Conservation (phyloP, 148 eudicot genomes). For the Dianthus caryophyllus region DNA sequence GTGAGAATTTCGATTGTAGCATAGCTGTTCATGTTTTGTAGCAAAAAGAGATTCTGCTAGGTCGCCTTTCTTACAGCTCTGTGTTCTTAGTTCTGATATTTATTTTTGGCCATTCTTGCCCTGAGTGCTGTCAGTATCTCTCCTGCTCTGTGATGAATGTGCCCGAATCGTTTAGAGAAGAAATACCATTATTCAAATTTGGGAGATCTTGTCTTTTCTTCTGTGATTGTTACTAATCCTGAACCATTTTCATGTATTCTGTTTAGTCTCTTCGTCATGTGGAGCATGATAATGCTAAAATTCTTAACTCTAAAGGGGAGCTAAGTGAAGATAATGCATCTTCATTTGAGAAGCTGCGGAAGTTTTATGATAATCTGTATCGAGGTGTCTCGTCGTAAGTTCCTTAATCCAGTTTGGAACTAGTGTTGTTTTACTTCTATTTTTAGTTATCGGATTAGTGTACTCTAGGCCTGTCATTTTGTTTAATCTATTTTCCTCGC, state of each 20-base stretch:
- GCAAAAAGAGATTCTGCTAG: background rate
- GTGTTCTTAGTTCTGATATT: background rate
- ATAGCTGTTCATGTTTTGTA: background rate
- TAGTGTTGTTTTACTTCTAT: background rate
- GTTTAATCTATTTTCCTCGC: background rate
- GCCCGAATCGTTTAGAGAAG: background rate
- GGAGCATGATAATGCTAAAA: conserved; percentile 95
- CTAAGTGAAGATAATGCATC: conserved; percentile 84
- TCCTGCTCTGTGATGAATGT: background rate
- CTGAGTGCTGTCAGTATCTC: background rate
- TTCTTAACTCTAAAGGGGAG: conserved; percentile 89
- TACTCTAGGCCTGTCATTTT: background rate
- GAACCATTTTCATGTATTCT: conserved; percentile 10
- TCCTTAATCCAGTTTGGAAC: conserved; percentile 8
- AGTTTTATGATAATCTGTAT: conserved; percentile 79
- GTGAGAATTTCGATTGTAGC: background rate
- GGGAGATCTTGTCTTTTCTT: conserved; percentile 2
- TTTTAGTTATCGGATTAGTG: background rate
- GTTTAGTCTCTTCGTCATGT: conserved; percentile 83
- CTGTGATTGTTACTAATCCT: conserved; percentile 5
- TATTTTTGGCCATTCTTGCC: background rate
- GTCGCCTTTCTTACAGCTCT: background rate
- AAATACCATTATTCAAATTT: background rate
- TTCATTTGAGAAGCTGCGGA: conserved; percentile 87
- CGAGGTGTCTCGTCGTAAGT: conserved; percentile 96